phyloP scores from a whole-genome alignment of 768 basidiomycete genomes.

The Podaxis sp. region DNA sequence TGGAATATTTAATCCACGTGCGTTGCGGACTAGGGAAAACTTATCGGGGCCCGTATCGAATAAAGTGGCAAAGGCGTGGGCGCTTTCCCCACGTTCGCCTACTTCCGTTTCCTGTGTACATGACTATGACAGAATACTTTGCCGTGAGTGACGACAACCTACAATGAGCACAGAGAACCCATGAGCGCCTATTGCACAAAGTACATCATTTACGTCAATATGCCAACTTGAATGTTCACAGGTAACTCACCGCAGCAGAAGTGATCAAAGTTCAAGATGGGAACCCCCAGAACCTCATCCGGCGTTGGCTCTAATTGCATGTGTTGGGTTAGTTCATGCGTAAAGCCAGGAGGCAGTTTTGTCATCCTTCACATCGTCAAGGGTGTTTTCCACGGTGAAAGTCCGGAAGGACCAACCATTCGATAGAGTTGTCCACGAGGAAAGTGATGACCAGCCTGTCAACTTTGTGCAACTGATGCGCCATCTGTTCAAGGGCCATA shows the following conservation, averaged over 20 bases:
- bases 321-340: conserved; percentile 68
- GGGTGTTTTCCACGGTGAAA: neutral
- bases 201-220: neutral
- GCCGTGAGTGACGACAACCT: conserved; percentile 21
- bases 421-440: conserved; percentile 75
- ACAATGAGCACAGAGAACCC: conserved; percentile 84
- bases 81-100: neutral
- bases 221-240: neutral
- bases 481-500: neutral
- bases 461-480: conserved; percentile 26
- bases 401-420: conserved; percentile 49
- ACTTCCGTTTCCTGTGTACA: conserved; percentile 12
- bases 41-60: conserved; percentile 88
- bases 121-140: neutral
- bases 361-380: conserved; percentile 53
- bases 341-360: conserved; percentile 75
- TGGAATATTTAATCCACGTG: conserved; percentile 56
- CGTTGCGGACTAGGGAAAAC: conserved; percentile 71
- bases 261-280: conserved; percentile 69
- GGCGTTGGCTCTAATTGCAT: conserved; percentile 50
- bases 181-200: conserved; percentile 59
- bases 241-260: conserved; percentile 51
- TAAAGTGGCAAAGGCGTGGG: conserved; percentile 43
- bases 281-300: conserved; percentile 48
- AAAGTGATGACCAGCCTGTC: conserved; percentile 54